Conservation (phyloP, 1,284 basidiomycete genomes). For the Xerocomus minutiporus region DNA sequence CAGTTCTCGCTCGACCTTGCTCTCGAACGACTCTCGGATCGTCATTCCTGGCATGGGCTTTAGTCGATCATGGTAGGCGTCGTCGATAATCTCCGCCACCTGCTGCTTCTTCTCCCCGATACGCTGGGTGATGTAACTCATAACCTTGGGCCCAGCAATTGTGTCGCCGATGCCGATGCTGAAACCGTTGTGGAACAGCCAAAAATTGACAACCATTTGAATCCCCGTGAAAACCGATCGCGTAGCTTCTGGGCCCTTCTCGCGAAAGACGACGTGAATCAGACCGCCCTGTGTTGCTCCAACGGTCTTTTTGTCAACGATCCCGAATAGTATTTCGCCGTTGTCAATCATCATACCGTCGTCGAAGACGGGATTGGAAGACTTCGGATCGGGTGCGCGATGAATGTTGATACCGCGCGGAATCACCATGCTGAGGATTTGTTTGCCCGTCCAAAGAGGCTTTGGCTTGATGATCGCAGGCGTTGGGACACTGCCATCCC, state of each 20-base stretch:
- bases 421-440: constrained; percentile 90
- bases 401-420: constrained; percentile 67
- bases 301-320: constrained; percentile 98
- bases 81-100: constrained; percentile 32
- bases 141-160: constrained; percentile 87
- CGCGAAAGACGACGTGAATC: constrained; percentile 96
- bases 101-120: constrained; percentile 41
- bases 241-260: constrained; percentile 94
- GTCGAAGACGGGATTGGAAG: constrained; percentile 65
- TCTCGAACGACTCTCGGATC: constrained; percentile 97
- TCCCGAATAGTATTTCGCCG: constrained; percentile 93
- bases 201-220: constrained; percentile 96
- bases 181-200: constrained; percentile 99
- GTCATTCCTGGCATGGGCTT: constrained; percentile 96
- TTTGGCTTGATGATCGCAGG: constrained; percentile 97
- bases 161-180: constrained; percentile 99
- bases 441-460: constrained; percentile 97
- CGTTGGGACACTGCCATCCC: constrained; percentile 91
- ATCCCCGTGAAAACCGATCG: constrained; percentile 89
- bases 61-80: constrained; percentile 79
- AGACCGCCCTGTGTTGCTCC: constrained; percentile 93
- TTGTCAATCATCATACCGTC: constrained; percentile 97
- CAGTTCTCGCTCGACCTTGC: constrained; percentile 61
- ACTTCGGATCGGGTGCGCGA: no score
- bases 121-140: constrained; percentile 80